These are phyloP conservation scores for Corchorus capsularis DNA, from an alignment of 345 rosid genomes.

Conservation along the genomic window DNA sequence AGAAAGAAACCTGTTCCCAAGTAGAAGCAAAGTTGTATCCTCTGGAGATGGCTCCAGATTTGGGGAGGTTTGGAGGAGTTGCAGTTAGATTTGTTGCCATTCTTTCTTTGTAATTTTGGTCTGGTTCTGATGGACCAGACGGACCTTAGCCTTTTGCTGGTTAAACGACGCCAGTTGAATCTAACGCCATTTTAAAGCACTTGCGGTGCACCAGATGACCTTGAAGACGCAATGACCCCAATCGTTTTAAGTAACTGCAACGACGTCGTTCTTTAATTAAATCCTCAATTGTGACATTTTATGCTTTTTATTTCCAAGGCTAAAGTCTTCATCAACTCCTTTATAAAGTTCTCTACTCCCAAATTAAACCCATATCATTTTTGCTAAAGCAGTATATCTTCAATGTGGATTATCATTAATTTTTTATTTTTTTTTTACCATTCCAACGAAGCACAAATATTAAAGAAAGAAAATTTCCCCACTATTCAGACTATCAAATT, in stretches of 20 bases:
- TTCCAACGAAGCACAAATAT: no score
- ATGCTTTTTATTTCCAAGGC: no score
- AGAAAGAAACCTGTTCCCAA: constrained; percentile 83
- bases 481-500: neutral
- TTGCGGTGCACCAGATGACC: constrained; percentile 25
- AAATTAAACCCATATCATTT: neutral
- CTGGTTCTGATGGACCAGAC: neutral
- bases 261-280: neutral
- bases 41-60: constrained; percentile 79
- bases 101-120: constrained; percentile 16
- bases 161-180: neutral
- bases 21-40: constrained; percentile 95
- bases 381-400: neutral
- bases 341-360: neutral
- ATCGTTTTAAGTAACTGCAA: neutral
- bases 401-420: neutral
- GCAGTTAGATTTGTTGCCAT: constrained; percentile 63
- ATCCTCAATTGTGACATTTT: neutral
- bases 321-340: no score
- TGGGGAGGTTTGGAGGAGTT: constrained; percentile 52
- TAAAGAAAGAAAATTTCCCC: no score
- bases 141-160: neutral
- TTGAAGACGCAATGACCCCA: neutral
- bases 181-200: constrained; percentile 16
- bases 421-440: no score